phyloP scores from a whole-genome alignment of 106 monocot genomes.

The Triglochin maritima region DNA sequence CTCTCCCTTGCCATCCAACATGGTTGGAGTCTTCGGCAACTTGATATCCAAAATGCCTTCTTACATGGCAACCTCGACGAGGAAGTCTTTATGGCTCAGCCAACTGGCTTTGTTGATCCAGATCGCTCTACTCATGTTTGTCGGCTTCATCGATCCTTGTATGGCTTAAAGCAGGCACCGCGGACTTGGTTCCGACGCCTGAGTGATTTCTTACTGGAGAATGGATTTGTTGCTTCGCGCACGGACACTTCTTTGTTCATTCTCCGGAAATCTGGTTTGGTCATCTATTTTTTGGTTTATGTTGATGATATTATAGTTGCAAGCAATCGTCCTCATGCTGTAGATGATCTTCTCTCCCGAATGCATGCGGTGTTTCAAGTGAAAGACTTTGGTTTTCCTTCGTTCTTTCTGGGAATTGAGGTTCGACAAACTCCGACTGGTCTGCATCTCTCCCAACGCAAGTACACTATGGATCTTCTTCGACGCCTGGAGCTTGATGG shows the following conservation, averaged over 20 bases:
- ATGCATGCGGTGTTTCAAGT: too few relatives aligned
- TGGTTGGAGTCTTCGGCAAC: background rate
- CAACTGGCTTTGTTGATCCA: background rate
- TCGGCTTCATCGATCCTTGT: background rate
- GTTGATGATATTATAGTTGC: too few relatives aligned
- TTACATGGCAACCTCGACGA: background rate
- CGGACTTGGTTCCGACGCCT: background rate
- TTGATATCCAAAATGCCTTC: conserved; percentile 1
- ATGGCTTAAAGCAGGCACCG: background rate
- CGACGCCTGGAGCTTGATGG: too few relatives aligned
- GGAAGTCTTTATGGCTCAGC: background rate
- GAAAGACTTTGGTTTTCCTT: too few relatives aligned
- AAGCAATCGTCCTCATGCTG: too few relatives aligned
- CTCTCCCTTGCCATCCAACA: background rate
- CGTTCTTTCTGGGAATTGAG: too few relatives aligned
- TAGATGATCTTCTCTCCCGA: too few relatives aligned
- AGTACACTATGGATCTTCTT: too few relatives aligned
- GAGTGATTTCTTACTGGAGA: background rate
- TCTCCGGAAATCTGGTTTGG: background rate
- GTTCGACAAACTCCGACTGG: too few relatives aligned
- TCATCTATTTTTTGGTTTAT: background rate
- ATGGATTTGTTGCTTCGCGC: background rate
- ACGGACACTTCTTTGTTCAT: background rate
- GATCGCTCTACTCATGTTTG: background rate
- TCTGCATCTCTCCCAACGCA: too few relatives aligned